Evolutionary conservation across 768 basidiomycete species (phyloP).

Genomic region (Collybia sp.): DNA sequence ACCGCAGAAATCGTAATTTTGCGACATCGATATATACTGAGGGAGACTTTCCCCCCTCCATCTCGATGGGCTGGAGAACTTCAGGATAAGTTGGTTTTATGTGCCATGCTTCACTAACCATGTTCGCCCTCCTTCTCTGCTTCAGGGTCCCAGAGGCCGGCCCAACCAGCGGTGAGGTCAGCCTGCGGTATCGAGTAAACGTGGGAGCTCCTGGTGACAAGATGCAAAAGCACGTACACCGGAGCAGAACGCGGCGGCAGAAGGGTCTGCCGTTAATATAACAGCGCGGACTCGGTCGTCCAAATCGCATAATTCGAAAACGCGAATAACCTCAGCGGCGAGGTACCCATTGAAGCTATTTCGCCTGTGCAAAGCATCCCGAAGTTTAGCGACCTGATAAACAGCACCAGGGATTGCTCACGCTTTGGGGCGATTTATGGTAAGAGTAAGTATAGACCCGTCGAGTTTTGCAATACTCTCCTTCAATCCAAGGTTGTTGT

Average conservation of each 20-base stretch:
- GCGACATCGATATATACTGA: slow-evolving; percentile 47
- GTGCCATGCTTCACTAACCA: slow-evolving; percentile 23
- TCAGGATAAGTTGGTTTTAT: background rate
- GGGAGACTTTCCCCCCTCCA: slow-evolving; percentile 38
- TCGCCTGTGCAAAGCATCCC: slow-evolving; percentile 23
- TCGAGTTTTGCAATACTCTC: slow-evolving; percentile 40
- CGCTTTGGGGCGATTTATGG: slow-evolving; percentile 45
- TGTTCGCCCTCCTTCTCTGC: slow-evolving; percentile 43
- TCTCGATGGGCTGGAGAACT: slow-evolving; percentile 40
- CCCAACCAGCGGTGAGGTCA: slow-evolving; percentile 47
- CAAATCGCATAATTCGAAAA: slow-evolving; percentile 40
- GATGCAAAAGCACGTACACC: slow-evolving; percentile 32
- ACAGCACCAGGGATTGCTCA: slow-evolving; percentile 15
- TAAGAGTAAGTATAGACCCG: slow-evolving; percentile 35
- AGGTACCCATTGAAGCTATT: slow-evolving; percentile 36
- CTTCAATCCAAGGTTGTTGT: slow-evolving; percentile 31
- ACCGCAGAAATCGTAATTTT: slow-evolving; percentile 49
- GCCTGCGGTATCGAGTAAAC: slow-evolving; percentile 27
- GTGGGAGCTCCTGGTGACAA: background rate
- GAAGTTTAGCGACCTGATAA: background rate
- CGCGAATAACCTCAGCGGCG: slow-evolving; percentile 32
- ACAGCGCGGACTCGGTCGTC: slow-evolving; percentile 51
- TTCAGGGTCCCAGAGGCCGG: slow-evolving; percentile 29
- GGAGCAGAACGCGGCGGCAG: slow-evolving; percentile 48
- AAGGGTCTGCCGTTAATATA: slow-evolving; percentile 46